phyloP scores from a whole-genome alignment of 116 monocot genomes.

The Iris pallida region DNA sequence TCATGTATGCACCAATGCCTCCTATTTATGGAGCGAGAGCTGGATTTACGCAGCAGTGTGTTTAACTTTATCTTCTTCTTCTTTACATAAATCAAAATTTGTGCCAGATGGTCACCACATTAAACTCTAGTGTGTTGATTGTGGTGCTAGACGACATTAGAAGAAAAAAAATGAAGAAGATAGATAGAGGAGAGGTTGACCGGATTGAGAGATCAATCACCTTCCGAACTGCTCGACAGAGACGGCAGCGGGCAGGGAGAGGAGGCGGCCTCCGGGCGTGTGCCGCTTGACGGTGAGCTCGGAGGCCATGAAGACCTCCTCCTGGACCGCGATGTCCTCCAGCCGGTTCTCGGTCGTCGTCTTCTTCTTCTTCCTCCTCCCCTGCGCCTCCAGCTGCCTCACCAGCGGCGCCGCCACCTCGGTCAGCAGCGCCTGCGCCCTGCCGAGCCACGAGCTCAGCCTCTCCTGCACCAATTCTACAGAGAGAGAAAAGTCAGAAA shows the following conservation, averaged over 20 bases:
- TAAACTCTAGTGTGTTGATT: too few species aligned
- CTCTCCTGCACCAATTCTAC: constrained; percentile 49
- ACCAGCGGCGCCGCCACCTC: constrained; percentile 52
- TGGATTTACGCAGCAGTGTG: too few species aligned
- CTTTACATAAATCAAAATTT: too few species aligned
- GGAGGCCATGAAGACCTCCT: constrained; percentile 36
- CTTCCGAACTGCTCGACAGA: constrained; percentile 91
- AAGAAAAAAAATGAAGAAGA: background rate
- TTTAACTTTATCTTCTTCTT: too few species aligned
- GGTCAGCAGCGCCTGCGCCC: constrained; percentile 43
- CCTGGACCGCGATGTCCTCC: constrained; percentile 24
- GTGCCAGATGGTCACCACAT: background rate
- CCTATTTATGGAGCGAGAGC: too few species aligned
- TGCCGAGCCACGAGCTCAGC: constrained; percentile 62
- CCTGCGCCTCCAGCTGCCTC: constrained; percentile 19
- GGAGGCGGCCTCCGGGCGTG: constrained; percentile 51
- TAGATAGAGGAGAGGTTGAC: background rate
- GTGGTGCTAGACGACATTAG: too few species aligned
- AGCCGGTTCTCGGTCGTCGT: constrained; percentile 11
- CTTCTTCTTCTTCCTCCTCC: constrained; percentile 10
- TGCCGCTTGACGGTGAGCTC: constrained; percentile 60
- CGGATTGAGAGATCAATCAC: constrained; percentile 21
- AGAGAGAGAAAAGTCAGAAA: background rate
- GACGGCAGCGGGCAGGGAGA: constrained; percentile 62
- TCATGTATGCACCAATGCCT: too few species aligned